Evolutionary conservation across 2,329 filamentous ascomycete species (phyloP).

Genomic region (Alternaria dauci): DNA sequence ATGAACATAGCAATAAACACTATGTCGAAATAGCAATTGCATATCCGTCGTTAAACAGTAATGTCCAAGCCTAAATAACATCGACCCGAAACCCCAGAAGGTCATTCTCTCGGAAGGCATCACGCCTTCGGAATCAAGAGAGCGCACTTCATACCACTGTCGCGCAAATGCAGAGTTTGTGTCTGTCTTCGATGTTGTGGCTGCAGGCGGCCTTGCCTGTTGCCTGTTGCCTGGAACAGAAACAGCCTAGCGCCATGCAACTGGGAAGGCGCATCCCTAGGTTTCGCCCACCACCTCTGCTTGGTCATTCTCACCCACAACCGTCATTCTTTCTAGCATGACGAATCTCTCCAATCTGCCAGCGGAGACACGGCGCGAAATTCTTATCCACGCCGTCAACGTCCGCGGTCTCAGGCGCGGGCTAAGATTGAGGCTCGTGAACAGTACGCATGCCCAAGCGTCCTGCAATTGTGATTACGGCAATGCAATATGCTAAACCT

Average conservation of each 20-base stretch:
- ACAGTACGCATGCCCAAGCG: not conserved
- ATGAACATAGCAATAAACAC: too few relatives aligned
- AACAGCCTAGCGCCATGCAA: not conserved
- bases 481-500: not conserved
- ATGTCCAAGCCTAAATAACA: too few relatives aligned
- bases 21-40: too few relatives aligned
- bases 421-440: slow-evolving; percentile 7
- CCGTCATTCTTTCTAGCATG: not conserved
- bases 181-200: not conserved
- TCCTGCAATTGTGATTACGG: not conserved
- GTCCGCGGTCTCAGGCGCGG: slow-evolving; percentile 4
- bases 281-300: not conserved
- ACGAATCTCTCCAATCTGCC: not conserved
- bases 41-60: too few relatives aligned
- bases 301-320: not conserved
- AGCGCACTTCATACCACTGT: too few relatives aligned
- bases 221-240: slow-evolving; percentile 2
- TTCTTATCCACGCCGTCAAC: slow-evolving; percentile 1
- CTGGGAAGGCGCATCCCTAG: not conserved
- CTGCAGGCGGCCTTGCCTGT: not conserved
- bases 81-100: too few relatives aligned
- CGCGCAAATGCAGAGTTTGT: not conserved
- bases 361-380: slow-evolving; percentile 1
- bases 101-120: too few relatives aligned
- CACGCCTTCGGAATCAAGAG: too few relatives aligned